These are phyloP conservation scores for Vicia sativa DNA, from an alignment of 306 rosid genomes.

Conservation along the genomic window DNA sequence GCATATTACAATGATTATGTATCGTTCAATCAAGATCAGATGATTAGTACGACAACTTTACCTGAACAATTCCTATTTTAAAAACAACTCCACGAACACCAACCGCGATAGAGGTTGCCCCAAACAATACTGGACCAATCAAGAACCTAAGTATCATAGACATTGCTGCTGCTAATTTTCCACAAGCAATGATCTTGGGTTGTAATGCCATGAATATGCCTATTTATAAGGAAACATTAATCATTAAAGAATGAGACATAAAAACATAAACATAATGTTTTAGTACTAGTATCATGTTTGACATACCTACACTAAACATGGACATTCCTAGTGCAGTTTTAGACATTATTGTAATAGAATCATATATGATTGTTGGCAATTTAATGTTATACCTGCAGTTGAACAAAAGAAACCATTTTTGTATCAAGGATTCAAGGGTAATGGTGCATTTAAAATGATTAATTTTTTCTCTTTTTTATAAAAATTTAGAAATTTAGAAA, in stretches of 20 bases:
- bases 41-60: not conserved
- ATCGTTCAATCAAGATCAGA: too few species aligned
- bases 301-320: slow-evolving; percentile 49
- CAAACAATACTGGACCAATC: slow-evolving; percentile 32
- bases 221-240: slow-evolving; percentile 26
- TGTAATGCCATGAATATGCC: slow-evolving; percentile 50
- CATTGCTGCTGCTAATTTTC: slow-evolving; percentile 34
- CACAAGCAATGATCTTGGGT: slow-evolving; percentile 46
- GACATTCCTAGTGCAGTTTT: slow-evolving; percentile 44
- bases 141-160: slow-evolving; percentile 44
- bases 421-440: not conserved
- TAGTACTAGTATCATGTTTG: too few species aligned
- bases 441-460: not conserved
- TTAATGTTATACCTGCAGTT: slow-evolving; percentile 35
- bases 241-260: not conserved
- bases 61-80: slow-evolving; percentile 45
- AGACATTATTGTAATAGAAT: slow-evolving; percentile 42
- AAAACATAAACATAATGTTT: not conserved
- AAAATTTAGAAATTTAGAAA: too few species aligned
- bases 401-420: not conserved
- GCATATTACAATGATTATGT: too few species aligned
- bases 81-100: slow-evolving; percentile 44
- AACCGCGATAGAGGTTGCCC: slow-evolving; percentile 36
- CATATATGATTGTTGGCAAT: slow-evolving; percentile 40
- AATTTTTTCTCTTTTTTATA: too few species aligned